These are phyloP conservation scores for Amanita rubescens DNA, from an alignment of 768 basidiomycete genomes.

Conservation along the genomic window DNA sequence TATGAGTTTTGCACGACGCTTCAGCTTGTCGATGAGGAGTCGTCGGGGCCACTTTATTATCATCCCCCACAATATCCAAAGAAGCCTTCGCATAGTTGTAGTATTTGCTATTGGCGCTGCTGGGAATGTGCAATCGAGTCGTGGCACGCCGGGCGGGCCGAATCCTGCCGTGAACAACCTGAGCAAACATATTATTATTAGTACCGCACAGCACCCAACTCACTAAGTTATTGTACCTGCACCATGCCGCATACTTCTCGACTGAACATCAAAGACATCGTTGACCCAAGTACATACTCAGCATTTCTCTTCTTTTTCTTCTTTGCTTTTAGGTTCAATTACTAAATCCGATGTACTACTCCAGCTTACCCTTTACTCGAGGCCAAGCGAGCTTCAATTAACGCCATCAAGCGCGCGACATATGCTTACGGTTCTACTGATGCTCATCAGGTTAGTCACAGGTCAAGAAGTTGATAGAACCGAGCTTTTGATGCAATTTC, in stretches of 20 bases:
- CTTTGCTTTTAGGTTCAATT: background rate
- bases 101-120: background rate
- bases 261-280: slow-evolving; percentile 12
- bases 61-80: slow-evolving; percentile 1
- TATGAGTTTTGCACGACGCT: slow-evolving; percentile 1
- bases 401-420: slow-evolving; percentile 13
- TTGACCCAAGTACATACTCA: slow-evolving; percentile 10
- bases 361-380: slow-evolving; percentile 16
- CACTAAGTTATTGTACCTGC: background rate
- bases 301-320: background rate
- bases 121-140: background rate
- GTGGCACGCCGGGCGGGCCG: background rate
- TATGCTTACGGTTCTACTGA: slow-evolving; percentile 13
- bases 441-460: slow-evolving; percentile 11
- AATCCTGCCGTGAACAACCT: background rate
- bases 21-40: background rate
- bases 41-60: background rate
- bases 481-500: background rate
- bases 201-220: background rate
- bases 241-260: background rate
- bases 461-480: background rate
- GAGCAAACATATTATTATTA: background rate
- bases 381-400: slow-evolving; percentile 13
- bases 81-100: slow-evolving; percentile 1
- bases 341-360: background rate